Evolutionary conservation across 2,329 filamentous ascomycete genomes (phyloP).

Genomic region (Paracorniculantispora psalliotae): DNA sequence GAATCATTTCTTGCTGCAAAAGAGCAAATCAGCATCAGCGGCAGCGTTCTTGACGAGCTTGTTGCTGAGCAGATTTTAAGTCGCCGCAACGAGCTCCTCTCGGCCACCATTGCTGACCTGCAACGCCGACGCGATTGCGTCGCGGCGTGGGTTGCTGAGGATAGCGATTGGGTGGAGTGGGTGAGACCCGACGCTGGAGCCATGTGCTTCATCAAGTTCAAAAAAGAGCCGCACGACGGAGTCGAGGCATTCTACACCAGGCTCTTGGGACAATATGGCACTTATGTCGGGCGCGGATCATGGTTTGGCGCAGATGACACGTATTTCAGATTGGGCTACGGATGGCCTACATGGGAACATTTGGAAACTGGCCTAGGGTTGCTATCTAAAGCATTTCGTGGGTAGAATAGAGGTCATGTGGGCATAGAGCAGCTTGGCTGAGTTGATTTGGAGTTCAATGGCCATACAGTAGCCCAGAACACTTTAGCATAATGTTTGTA

Average conservation of each 20-base stretch:
- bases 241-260: slow-evolving; percentile 17
- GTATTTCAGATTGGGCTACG: slow-evolving; percentile 22
- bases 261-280: slow-evolving; percentile 17
- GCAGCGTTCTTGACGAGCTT: slow-evolving; percentile 20
- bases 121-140: slow-evolving; percentile 18
- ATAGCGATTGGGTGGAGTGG: slow-evolving; percentile 24
- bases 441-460: no score
- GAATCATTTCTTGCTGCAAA: slow-evolving; percentile 22
- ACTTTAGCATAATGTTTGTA: no score
- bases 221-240: slow-evolving; percentile 18
- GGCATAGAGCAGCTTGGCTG: no score
- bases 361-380: slow-evolving; percentile 19
- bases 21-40: slow-evolving; percentile 22
- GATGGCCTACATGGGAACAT: slow-evolving; percentile 20
- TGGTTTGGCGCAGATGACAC: slow-evolving; percentile 22
- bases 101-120: slow-evolving; percentile 18
- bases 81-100: slow-evolving; percentile 12
- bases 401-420: no score
- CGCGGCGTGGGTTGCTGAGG: slow-evolving; percentile 19
- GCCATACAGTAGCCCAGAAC: no score
- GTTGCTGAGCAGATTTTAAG: slow-evolving; percentile 21
- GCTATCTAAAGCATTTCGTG: slow-evolving; percentile 17
- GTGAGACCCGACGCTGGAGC: slow-evolving; percentile 20
- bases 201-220: slow-evolving; percentile 22
- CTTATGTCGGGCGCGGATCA: slow-evolving; percentile 21